A percentile compares a stretch with the other conserved stretches of the same genome.
Conservation (phyloP, 139 green algal genomes). For the Chlamydomonas sp. region DNA sequence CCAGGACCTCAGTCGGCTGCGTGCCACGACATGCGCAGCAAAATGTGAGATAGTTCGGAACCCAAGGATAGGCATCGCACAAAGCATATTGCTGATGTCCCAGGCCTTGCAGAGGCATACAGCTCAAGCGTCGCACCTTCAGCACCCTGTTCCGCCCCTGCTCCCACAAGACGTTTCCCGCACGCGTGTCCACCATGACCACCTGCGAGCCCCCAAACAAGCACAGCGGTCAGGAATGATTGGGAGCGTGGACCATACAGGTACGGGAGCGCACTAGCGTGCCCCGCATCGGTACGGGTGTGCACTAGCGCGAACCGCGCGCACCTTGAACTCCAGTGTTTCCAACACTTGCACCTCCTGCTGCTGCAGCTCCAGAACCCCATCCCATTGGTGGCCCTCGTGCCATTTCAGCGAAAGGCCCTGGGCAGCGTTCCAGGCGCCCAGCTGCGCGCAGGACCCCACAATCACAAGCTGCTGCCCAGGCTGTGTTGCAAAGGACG, state of each 20-base stretch:
- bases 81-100: not conserved
- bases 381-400: conserved; percentile 33
- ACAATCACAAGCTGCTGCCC: conserved; percentile 34
- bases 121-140: not conserved
- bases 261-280: not conserved
- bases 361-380: not conserved
- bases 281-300: too few species aligned
- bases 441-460: conserved; percentile 15
- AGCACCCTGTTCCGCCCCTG: conserved; percentile 14
- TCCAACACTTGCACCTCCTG: not conserved
- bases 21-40: too few species aligned
- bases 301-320: conserved; percentile 16
- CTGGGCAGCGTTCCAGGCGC: conserved; percentile 19
- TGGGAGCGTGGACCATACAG: not conserved
- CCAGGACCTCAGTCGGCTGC: not conserved
- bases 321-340: conserved; percentile 32
- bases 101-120: not conserved
- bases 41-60: not conserved
- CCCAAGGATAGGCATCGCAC: not conserved
- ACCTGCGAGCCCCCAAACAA: not conserved
- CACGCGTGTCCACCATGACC: conserved; percentile 8
- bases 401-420: conserved; percentile 14
- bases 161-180: conserved; percentile 13
- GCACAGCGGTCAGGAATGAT: not conserved
- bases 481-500: conserved; percentile 27